Percentiles rank a stretch among this genome's conserved stretches.
Evolutionary conservation across 352 stramenopile species (phyloP).

Genomic region (Globisporangium lucens): DNA sequence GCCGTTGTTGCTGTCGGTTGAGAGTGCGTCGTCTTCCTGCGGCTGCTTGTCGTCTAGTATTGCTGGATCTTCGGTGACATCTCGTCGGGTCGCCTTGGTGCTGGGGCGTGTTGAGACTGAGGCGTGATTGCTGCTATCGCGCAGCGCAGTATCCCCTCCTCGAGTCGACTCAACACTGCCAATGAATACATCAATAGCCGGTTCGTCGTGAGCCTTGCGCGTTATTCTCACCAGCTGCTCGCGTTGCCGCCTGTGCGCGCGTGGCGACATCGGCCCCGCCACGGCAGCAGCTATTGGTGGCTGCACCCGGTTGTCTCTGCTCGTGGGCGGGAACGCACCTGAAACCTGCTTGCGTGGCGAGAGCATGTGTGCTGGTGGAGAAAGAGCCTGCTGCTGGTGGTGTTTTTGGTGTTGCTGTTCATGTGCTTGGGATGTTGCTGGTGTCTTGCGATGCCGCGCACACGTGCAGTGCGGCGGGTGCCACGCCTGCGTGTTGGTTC

Average conservation of each 20-base stretch:
- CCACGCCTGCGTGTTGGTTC: constrained; percentile 33
- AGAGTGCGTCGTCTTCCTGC: not conserved
- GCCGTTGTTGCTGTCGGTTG: not conserved
- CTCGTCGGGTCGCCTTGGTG: not conserved
- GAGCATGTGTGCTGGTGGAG: not conserved
- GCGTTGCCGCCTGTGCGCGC: not conserved
- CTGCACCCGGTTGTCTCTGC: constrained; percentile 2
- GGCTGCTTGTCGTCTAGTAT: not conserved
- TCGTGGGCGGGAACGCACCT: not conserved
- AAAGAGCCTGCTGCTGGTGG: not conserved
- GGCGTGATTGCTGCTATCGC: not conserved
- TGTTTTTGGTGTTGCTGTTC: not conserved
- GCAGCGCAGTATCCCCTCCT: not conserved
- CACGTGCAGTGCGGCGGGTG: constrained; percentile 43
- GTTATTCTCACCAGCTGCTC: not conserved
- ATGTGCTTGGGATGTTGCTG: not conserved
- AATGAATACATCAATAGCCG: not conserved
- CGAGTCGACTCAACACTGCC: too few species aligned
- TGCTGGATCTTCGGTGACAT: not conserved
- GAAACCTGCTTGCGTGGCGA: constrained; percentile 1
- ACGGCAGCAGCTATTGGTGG: not conserved
- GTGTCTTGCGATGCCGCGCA: constrained; percentile 21
- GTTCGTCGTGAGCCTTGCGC: not conserved
- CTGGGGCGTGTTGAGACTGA: not conserved
- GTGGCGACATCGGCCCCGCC: not conserved